Base-by-base conservation (phyloP, 78 protist species). In the Mantamonas sphyraenae region DNA sequence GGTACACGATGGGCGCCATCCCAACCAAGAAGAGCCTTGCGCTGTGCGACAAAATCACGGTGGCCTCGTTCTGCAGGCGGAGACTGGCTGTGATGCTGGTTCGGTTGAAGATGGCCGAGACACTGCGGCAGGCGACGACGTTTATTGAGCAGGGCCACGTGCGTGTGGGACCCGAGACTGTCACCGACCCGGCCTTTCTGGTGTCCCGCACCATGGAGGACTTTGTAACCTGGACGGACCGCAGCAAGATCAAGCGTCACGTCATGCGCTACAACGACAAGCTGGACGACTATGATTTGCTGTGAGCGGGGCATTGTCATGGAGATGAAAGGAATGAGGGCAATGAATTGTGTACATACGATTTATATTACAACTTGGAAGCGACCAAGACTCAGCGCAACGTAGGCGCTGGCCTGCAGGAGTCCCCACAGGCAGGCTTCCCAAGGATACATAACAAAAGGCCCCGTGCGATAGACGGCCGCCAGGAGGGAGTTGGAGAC, bases 161-260 rank as follows among this genome's bases (percentile, higher is more conserved):
- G 7, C 78, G 88, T 0, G 81, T 91, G 4, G 97, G 97, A 2
- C 87, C 93, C 7, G 72, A 91, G 16, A 35, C 19, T 9, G 71
- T 92, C 24, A 80, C 82, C 0, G 97, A 95, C 66, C 95, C 97
- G 0, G 91, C 94, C 9, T 93, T 64, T 56, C 65, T 89, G 20
- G 94, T 95, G 37, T 79, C 97, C 14, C 71, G 95, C 35, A 26
- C 59, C 19, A 45, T 85, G 66, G 93, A 90, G 34, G 95, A 94
- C 68, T 81, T 56, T n/a, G 69, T 95, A 20, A 89, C 94, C 3
- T 93, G 96, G 97, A 81, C 76, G 0, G 91, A 91, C 71, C 45
- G 74, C 3, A 87, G 94, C 62, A 80, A 73, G 79, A 79, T 93
- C 72, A 33, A 70, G 56, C 17, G 76, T 0, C 71, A 76, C 37